phyloP scores from a whole-genome alignment of 148 eudicot species.

The Amaranthus cruentus region DNA sequence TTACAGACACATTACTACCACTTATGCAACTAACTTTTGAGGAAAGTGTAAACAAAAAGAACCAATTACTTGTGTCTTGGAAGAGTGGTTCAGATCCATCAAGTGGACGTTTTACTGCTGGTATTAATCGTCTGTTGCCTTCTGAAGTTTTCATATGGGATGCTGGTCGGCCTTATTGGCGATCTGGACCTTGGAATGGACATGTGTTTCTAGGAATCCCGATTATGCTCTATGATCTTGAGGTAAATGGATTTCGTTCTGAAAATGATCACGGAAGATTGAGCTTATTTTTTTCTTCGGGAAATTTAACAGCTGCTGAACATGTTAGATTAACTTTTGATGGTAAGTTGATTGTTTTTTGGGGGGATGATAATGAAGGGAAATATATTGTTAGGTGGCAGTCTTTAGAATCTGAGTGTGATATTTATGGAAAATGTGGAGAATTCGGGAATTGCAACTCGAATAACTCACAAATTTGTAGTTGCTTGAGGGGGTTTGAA shows the following conservation, averaged over 20 bases:
- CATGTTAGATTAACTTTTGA: constrained; percentile 9
- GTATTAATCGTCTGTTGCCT: constrained; percentile 2
- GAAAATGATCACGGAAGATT: constrained; percentile 8
- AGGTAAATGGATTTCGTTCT: constrained; percentile 9
- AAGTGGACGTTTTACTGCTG: constrained; percentile 11
- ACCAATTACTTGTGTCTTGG: constrained; percentile 18
- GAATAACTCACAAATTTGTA: constrained; percentile 21
- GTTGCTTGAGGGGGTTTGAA: constrained; percentile 41
- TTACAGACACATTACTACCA: constrained; percentile 32
- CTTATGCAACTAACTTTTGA: constrained; percentile 25
- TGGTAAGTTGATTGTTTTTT: constrained; percentile 12
- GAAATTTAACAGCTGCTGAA: background rate
- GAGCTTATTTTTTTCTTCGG: constrained; percentile 7
- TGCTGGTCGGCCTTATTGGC: constrained; percentile 14
- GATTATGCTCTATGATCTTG: constrained; percentile 5
- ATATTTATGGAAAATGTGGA: constrained; percentile 14
- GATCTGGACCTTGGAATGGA: constrained; percentile 37
- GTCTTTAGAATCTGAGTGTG: constrained; percentile 32
- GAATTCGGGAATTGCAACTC: constrained; percentile 28
- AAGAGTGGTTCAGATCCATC: constrained; percentile 30
- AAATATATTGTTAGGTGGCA: constrained; percentile 20
- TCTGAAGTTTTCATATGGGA: constrained; percentile 22
- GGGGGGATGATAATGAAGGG: constrained; percentile 8
- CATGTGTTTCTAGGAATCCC: constrained; percentile 23
- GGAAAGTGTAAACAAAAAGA: background rate